phyloP scores from a whole-genome alignment of 768 basidiomycete species.

The Agaricus sinodeliciosus region DNA sequence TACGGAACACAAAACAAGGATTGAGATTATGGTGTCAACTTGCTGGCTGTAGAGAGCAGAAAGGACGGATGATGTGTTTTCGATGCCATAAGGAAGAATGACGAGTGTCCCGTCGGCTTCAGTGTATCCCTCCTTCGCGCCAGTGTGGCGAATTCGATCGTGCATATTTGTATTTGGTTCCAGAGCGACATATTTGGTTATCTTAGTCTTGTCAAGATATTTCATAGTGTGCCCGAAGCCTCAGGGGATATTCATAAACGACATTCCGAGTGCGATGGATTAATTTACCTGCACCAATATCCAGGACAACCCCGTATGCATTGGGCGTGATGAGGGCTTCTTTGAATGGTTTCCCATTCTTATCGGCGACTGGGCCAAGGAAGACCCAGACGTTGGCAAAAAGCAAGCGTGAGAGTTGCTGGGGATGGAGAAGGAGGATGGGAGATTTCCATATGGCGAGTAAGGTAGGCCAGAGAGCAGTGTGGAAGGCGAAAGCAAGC shows the following conservation, averaged over 20 bases:
- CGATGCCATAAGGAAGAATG: constrained; percentile 61
- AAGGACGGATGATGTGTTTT: constrained; percentile 45
- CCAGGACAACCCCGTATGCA: constrained; percentile 57
- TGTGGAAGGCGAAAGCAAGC: constrained; percentile 29
- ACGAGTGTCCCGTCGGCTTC: constrained; percentile 47
- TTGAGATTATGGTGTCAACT: constrained; percentile 58
- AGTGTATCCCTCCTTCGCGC: constrained; percentile 42
- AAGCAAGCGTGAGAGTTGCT: constrained; percentile 42
- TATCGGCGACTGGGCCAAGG: constrained; percentile 44
- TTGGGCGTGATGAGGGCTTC: constrained; percentile 41
- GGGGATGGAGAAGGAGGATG: constrained; percentile 36
- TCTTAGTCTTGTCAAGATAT: constrained; percentile 49
- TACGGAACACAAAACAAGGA: constrained; percentile 62
- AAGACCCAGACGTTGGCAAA: constrained; percentile 52
- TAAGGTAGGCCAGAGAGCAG: constrained; percentile 40
- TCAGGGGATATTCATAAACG: constrained; percentile 16
- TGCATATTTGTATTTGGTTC: constrained; percentile 72
- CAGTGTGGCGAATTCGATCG: constrained; percentile 40
- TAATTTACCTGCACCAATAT: constrained; percentile 56
- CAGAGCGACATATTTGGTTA: constrained; percentile 63
- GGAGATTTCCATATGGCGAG: constrained; percentile 33
- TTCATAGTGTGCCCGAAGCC: constrained; percentile 57
- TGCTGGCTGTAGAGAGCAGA: constrained; percentile 21
- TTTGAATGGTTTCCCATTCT: constrained; percentile 33
- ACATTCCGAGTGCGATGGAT: background rate